Evolutionary conservation across 2,329 filamentous ascomycete genomes (phyloP), one percentile per base, ranked within the genome.

Genomic region (Xylariaceae sp.): DNA sequence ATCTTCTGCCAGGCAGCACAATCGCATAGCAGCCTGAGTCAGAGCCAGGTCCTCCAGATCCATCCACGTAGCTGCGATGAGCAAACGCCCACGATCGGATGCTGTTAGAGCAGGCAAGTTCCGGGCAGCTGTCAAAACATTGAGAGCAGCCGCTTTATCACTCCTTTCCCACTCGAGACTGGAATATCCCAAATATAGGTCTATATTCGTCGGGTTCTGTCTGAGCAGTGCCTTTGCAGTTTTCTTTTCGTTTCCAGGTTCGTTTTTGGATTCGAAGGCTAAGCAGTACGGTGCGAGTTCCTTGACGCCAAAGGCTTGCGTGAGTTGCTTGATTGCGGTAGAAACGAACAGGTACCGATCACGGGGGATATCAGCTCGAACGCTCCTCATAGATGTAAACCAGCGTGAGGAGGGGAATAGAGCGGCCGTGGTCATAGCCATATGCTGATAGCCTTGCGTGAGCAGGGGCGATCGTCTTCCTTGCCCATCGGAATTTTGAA

Each of bases 151-250:
- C 1, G 73, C 65, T 2, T 52, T 45, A 16, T 81, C 79, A 0
- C 68, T 74, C 19, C 69, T 70, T 2, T 65, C 63, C 44, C 61
- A 68, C 56, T 94, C 85, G 3, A 87, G 75, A 11, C 86, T 59
- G 0, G 82, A 85, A 50, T 90, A 94, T 0, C 79, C 76, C 45
- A 87, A 83, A 58, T 93, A 95, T 1, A 95, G 63, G 11, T 67
- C 63, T 3, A 84, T 55, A 45, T 77, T 81, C 1, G 74, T 66
- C 0, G 78, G 66, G 35, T 75, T 72, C 30, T 68, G 68, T 51
- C 83, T 90, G n/a, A 95, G 58, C 0, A 94, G 62, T 5, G 60
- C 59, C 49, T 86, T 94, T 0, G 86, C 84, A 5, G 70, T 65
- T 51, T 86, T 93, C 44, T 75, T 80, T 17, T 77, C 74, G 2